A percentile compares a stretch with the other conserved stretches of the same genome.
These are phyloP conservation scores for Dactylonectria estremocensis DNA, from an alignment of 2,329 filamentous ascomycete species.

Conservation along the genomic window DNA sequence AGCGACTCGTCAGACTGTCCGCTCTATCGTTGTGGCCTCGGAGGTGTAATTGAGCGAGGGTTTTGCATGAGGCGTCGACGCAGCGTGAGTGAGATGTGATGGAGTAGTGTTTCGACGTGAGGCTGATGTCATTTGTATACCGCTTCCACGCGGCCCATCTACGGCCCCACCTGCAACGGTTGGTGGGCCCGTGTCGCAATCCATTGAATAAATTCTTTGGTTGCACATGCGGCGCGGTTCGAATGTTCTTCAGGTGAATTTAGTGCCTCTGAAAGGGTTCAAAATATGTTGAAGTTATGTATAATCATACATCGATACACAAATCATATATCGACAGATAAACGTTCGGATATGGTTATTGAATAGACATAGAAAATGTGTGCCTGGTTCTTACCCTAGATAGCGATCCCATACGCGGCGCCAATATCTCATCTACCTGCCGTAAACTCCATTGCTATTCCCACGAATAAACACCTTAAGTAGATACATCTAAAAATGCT, in stretches of 20 bases:
- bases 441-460: constrained; percentile 3
- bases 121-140: constrained; percentile 43
- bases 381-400: neutral
- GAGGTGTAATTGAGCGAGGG: neutral
- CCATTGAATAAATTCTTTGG: neutral
- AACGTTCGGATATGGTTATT: neutral
- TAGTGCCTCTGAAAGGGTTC: neutral
- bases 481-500: neutral
- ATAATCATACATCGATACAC: no score
- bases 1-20: neutral
- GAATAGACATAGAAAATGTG: neutral
- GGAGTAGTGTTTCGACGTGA: constrained; percentile 16
- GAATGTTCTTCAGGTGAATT: neutral
- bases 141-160: neutral
- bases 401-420: neutral
- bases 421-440: neutral
- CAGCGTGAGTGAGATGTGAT: constrained; percentile 1
- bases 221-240: neutral
- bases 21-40: neutral
- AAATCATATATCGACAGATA: no score
- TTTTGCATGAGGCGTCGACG: neutral
- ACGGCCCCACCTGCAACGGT: constrained; percentile 16
- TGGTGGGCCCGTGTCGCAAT: neutral
- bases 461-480: neutral
- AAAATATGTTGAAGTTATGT: neutral